Evolutionary conservation across 1,139 yeast genomes (phyloP).

Genomic region (Hemisphaericaspora xylanilytica): DNA sequence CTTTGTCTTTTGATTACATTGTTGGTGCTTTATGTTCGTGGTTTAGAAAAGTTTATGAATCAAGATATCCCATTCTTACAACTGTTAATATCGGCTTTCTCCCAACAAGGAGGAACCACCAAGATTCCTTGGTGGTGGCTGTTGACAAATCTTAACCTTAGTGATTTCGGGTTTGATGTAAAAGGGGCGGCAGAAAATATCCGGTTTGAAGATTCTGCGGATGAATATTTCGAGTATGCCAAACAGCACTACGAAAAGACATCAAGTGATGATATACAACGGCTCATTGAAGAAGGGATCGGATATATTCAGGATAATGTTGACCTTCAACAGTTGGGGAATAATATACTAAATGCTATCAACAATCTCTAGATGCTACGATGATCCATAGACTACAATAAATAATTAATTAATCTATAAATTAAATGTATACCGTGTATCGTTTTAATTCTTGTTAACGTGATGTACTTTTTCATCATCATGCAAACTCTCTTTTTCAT

Average conservation of each 20-base stretch:
- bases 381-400: no score
- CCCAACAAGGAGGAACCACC: not conserved
- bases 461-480: no score
- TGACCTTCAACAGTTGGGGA: constrained; percentile 14
- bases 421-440: no score
- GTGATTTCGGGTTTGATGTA: constrained; percentile 3
- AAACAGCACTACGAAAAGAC: constrained; percentile 10
- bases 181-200: not conserved
- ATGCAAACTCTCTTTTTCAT: constrained; percentile 5
- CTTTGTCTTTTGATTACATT: constrained; percentile 13
- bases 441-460: no score
- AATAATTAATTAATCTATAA: not conserved
- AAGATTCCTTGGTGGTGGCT: not conserved
- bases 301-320: constrained; percentile 13
- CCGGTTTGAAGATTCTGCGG: not conserved
- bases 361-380: constrained; percentile 1
- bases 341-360: constrained; percentile 10
- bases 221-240: not conserved
- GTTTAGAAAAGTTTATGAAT: constrained; percentile 18
- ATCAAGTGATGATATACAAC: constrained; percentile 16
- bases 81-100: not conserved
- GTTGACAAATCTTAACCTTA: constrained; percentile 3
- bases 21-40: constrained; percentile 19
- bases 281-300: constrained; percentile 18
- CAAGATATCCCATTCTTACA: constrained; percentile 19